Conservation (phyloP, 352 stramenopile genomes). For the Pythium apleroticum region DNA sequence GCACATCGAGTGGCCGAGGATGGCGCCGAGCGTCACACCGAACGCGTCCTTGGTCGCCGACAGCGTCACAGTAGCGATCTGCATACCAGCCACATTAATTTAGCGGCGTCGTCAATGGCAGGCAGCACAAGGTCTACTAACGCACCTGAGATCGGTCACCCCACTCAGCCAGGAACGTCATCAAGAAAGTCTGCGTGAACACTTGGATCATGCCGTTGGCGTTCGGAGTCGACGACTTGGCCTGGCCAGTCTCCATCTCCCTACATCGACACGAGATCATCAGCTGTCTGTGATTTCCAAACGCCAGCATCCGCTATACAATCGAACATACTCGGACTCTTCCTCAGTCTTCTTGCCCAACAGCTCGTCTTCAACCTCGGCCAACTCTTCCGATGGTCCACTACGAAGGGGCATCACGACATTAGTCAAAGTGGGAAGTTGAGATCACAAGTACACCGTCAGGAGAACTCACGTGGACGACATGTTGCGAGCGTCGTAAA, state of each 20-base stretch:
- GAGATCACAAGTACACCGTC: not conserved
- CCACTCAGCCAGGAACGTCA: slow-evolving; percentile 99
- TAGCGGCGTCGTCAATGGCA: too few species aligned
- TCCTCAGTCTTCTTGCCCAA: slow-evolving; percentile 81
- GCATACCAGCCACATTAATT: not conserved
- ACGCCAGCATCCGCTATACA: not conserved
- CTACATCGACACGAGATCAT: slow-evolving; percentile 10
- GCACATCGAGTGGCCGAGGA: slow-evolving; percentile 97
- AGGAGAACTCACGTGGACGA: slow-evolving; percentile 56
- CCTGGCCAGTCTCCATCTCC: slow-evolving; percentile 31
- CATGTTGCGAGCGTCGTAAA: slow-evolving; percentile 87
- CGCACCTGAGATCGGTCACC: slow-evolving; percentile 94
- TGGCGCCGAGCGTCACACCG: slow-evolving; percentile 94
- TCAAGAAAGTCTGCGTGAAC: slow-evolving; percentile 94
- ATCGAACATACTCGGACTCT: slow-evolving; percentile 47
- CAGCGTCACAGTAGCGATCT: slow-evolving; percentile 98
- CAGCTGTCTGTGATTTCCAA: not conserved
- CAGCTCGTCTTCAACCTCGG: slow-evolving; percentile 83
- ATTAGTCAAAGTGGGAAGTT: not conserved
- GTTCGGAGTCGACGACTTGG: slow-evolving; percentile 17
- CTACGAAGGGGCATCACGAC: slow-evolving; percentile 24
- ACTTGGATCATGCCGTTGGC: slow-evolving; percentile 80
- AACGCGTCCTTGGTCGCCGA: slow-evolving; percentile 95
- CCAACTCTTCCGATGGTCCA: slow-evolving; percentile 77
- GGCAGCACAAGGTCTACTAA: too few species aligned